Base-by-base conservation (phyloP, 164 flowering plant genomes). In the Pachysandra terminalis region DNA sequence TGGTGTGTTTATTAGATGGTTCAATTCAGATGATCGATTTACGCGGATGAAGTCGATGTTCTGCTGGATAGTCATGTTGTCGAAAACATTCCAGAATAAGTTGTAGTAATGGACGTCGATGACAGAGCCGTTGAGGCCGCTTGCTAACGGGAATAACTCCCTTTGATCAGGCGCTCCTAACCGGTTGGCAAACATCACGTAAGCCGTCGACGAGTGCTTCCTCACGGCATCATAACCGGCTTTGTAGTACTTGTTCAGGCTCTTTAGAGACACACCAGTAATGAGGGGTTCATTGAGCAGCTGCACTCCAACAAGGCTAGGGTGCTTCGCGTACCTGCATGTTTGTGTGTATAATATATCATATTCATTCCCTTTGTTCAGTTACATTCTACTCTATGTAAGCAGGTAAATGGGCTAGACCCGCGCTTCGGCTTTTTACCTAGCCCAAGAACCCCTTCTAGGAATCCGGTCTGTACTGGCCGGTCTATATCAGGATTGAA, bases 241-340 rank as follows among this genome's bases (percentile, higher is more conserved):
- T 25, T 60, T 69, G 80, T 89, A 89, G 71, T 79, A 91, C 60
- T 85, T 85, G 68, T 32, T 75, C 25, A 89, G 19, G 24, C 1
- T 72, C 12, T 85, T 81, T 2, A 35, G n/a, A n/a, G n/a, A n/a
- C n/a, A n/a, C n/a, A n/a, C n/a, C n/a, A n/a, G n/a, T n/a, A n/a
- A n/a, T n/a, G 9, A 27, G 54, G 4, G 94, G 97, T 73, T 91
- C 94, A 64, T 91, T 89, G 49, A 91, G 63, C 51, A 91, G 81
- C 75, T 91, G 85, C 23, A 87, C 80, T 24, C 87, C 94, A 40
- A 71, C 73, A 0, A 89, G 76, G 74, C 86, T 81, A 19, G 91
- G 86, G 56, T 40, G 5, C 45, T 40, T 40, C 7, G 45, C 10
- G 45, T 40, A 40, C 45, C 45, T 40, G 10, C 45, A 40, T 40